Evolutionary conservation across 345 rosid genomes (phyloP).

Genomic region (Lumnitzera littorea): DNA sequence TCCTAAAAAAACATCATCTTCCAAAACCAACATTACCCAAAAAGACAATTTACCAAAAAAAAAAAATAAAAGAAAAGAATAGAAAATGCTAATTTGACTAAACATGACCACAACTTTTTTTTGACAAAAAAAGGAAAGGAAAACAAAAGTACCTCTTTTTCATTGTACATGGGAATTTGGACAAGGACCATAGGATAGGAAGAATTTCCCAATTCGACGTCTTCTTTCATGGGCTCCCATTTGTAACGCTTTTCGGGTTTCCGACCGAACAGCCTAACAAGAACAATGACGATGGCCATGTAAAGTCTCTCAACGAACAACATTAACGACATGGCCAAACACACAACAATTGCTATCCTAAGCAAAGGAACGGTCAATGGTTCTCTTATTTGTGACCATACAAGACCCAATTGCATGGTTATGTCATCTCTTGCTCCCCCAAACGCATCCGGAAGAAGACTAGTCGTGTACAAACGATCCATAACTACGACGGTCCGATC

Average conservation of each 20-base stretch:
- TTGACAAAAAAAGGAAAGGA: background rate
- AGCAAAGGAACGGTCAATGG: conserved; percentile 82
- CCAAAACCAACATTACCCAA: too few species aligned
- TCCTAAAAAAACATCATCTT: too few species aligned
- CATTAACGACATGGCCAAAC: conserved; percentile 85
- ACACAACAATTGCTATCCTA: conserved; percentile 46
- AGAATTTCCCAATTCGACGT: conserved; percentile 73
- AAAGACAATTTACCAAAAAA: background rate
- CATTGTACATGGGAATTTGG: conserved; percentile 98
- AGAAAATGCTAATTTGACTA: background rate
- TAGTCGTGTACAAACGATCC: conserved; percentile 29
- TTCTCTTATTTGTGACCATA: conserved; percentile 68
- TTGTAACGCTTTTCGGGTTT: conserved; percentile 76
- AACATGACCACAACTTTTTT: background rate
- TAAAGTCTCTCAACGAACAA: conserved; percentile 80
- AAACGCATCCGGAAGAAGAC: conserved; percentile 37
- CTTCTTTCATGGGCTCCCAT: conserved; percentile 83
- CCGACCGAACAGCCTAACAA: conserved; percentile 68
- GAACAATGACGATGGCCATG: conserved; percentile 63
- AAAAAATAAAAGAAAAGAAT: background rate
- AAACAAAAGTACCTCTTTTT: conserved; percentile 60
- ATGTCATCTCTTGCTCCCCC: conserved; percentile 47
- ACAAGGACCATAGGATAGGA: conserved; percentile 82
- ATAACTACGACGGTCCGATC: conserved; percentile 11
- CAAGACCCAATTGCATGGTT: conserved; percentile 34